These are phyloP conservation scores for Cystobasidiaceae sp. DNA, from an alignment of 1,284 basidiomycete genomes.

Conservation along the genomic window DNA sequence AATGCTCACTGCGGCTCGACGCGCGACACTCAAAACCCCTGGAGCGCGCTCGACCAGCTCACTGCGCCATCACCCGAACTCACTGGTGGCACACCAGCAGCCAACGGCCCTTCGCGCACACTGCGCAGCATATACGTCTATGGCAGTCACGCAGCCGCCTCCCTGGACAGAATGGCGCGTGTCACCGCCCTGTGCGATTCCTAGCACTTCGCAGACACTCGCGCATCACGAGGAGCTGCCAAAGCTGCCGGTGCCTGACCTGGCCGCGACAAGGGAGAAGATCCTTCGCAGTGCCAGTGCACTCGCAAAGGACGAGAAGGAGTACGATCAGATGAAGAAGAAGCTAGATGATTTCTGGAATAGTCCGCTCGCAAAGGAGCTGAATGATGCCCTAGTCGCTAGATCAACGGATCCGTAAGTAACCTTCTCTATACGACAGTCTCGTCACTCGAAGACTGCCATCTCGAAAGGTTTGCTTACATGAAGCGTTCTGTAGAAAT, in stretches of 20 bases:
- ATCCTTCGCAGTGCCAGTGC: slow-evolving; percentile 30
- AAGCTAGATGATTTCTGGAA: slow-evolving; percentile 36
- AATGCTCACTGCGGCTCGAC: no score
- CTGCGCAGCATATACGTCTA: slow-evolving; percentile 8
- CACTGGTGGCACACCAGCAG: neutral
- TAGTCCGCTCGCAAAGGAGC: slow-evolving; percentile 24
- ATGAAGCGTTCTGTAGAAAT: neutral
- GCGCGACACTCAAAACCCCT: no score
- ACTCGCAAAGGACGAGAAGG: slow-evolving; percentile 28
- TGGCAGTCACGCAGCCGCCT: no score
- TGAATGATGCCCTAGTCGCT: slow-evolving; percentile 35
- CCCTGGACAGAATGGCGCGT: slow-evolving; percentile 37
- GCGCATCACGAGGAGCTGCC: slow-evolving; percentile 36
- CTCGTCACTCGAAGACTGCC: no score
- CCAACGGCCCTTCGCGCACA: neutral
- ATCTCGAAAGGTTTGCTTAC: no score
- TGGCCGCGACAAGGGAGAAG: slow-evolving; percentile 36
- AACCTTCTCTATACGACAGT: no score
- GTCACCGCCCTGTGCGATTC: slow-evolving; percentile 33
- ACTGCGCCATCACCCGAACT: neutral
- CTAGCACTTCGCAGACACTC: slow-evolving; percentile 20
- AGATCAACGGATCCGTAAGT: slow-evolving; percentile 32
- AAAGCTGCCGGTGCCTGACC: slow-evolving; percentile 35
- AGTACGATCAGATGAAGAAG: slow-evolving; percentile 13
- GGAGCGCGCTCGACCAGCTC: no score